These are phyloP conservation scores for Bauhinia variegata DNA, from an alignment of 306 rosid species.

Conservation along the genomic window DNA sequence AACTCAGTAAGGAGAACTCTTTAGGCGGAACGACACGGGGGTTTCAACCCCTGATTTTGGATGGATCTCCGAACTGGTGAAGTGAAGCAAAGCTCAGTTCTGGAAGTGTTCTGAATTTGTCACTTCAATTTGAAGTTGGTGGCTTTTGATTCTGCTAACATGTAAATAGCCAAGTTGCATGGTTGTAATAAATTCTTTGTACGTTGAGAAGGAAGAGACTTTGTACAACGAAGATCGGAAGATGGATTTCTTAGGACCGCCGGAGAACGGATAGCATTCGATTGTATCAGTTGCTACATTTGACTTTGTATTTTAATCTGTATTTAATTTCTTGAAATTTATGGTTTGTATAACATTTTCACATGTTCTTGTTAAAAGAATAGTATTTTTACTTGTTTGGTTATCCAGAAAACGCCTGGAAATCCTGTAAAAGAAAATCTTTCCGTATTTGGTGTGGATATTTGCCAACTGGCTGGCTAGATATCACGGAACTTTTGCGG, in stretches of 20 bases:
- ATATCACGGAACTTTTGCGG: no score
- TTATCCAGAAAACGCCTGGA: background rate
- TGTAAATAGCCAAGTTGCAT: no score
- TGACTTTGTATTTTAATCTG: conserved; percentile 22
- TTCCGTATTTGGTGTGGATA: background rate
- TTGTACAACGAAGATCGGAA: conserved; percentile 25
- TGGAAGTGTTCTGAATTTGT: background rate
- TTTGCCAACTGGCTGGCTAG: no score
- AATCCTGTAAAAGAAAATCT: background rate
- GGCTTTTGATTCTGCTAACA: conserved; percentile 43
- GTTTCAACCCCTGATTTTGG: conserved; percentile 56
- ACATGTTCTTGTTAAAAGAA: background rate
- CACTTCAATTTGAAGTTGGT: conserved; percentile 36
- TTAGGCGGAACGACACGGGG: conserved; percentile 31
- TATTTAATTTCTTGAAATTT: background rate
- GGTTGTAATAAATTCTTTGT: conserved; percentile 38
- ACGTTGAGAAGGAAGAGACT: conserved; percentile 27
- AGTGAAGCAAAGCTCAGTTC: background rate
- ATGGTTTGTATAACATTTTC: background rate
- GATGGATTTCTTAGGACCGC: conserved; percentile 40
- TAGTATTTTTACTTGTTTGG: background rate
- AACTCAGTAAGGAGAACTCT: conserved; percentile 67
- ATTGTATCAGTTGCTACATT: conserved; percentile 25
- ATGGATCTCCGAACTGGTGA: conserved; percentile 69
- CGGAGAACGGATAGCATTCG: conserved; percentile 29